Percentiles rank a stretch among this genome's conserved stretches.
phyloP scores from a whole-genome alignment of 2,329 filamentous ascomycete species.

The Epicoccum nigrum region DNA sequence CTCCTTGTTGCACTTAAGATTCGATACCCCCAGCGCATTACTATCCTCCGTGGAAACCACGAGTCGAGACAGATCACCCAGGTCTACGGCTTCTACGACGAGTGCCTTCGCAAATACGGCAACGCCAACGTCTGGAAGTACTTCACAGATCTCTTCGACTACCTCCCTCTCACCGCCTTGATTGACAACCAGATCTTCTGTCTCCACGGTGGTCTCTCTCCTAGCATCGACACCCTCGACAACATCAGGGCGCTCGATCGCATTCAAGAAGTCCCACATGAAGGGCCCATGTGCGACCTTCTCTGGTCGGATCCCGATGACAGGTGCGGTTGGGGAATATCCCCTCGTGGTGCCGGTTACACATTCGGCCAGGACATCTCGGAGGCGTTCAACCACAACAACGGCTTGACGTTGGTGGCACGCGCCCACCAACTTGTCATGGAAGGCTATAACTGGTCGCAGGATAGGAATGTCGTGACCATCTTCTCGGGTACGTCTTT shows the following conservation, averaged over 20 bases:
- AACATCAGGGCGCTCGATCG: conserved; percentile 63
- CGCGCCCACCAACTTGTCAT: conserved; percentile 98
- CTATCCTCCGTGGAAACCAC: conserved; percentile 92
- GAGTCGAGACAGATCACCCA: conserved; percentile 79
- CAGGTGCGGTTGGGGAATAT: conserved; percentile 94
- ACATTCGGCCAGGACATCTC: conserved; percentile 97
- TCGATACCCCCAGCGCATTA: conserved; percentile 96
- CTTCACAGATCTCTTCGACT: conserved; percentile 79
- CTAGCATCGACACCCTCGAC: conserved; percentile 75
- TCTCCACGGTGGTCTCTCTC: conserved; percentile 73
- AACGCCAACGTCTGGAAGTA: conserved; percentile 81
- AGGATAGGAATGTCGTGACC: conserved; percentile 96
- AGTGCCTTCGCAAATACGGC: conserved; percentile 77
- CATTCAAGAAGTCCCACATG: conserved; percentile 75
- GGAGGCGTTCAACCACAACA: conserved; percentile 99
- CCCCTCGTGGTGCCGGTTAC: conserved; percentile 90
- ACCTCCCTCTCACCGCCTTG: conserved; percentile 74
- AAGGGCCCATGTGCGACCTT: conserved; percentile 77
- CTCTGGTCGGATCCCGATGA: conserved; percentile 94
- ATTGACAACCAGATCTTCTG: conserved; percentile 77
- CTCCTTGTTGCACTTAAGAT: conserved; percentile 97
- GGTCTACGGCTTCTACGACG: conserved; percentile 80
- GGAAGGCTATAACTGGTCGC: conserved; percentile 99
- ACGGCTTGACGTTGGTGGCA: conserved; percentile 92
- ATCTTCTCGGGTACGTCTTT: conserved; percentile 73